Evolutionary conservation across 306 rosid genomes (phyloP).

Genomic region (Amphicarpaea edgeworthii): DNA sequence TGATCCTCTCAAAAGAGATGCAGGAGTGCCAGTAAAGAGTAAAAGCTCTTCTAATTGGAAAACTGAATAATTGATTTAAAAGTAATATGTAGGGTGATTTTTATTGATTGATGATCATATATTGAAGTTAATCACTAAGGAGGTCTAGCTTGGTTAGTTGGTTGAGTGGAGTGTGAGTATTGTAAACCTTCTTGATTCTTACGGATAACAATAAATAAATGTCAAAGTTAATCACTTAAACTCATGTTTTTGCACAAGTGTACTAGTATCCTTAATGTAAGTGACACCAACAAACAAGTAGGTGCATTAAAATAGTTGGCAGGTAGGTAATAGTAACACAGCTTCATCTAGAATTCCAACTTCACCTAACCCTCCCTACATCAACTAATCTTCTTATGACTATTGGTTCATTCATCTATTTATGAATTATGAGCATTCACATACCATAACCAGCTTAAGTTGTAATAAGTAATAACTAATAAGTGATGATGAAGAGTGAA

Average conservation of each 20-base stretch:
- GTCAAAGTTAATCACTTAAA: not conserved
- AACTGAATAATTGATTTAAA: no score
- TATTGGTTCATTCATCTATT: not conserved
- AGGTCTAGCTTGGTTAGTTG: no score
- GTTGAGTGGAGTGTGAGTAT: no score
- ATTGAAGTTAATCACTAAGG: not conserved
- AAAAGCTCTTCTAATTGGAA: no score
- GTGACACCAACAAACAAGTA: not conserved
- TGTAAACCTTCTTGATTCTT: no score
- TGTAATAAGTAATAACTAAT: not conserved
- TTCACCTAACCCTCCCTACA: not conserved
- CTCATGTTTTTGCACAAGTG: no score
- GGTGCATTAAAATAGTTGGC: not conserved
- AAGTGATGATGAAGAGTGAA: constrained; percentile 40
- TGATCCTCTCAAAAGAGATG: no score
- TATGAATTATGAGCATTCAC: not conserved
- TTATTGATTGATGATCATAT: no score
- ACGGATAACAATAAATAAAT: no score
- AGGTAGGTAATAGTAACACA: not conserved
- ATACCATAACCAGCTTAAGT: not conserved
- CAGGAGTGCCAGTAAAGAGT: no score
- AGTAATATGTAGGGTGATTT: no score
- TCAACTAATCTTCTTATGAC: not conserved
- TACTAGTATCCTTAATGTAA: not conserved
- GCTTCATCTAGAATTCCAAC: not conserved